Evolutionary conservation across 352 stramenopile species (phyloP).

Genomic region (Phytophthora quininea): DNA sequence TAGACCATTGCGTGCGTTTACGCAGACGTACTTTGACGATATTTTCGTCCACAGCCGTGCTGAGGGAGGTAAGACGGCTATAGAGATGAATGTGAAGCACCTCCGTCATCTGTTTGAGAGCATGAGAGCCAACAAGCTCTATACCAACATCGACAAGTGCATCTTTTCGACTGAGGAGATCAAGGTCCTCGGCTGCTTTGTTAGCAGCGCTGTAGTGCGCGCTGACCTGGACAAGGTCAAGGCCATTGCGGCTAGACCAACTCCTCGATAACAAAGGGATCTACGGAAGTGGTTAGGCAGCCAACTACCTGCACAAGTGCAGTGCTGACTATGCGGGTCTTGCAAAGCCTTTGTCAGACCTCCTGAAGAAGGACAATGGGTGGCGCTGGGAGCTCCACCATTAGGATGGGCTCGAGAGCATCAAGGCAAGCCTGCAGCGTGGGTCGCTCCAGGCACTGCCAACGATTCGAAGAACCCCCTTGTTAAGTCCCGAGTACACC

Average conservation of each 20-base stretch:
- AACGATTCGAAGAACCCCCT: neutral
- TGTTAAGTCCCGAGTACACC: neutral
- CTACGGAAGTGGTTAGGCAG: conserved; percentile 21
- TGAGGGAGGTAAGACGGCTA: neutral
- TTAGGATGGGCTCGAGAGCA: neutral
- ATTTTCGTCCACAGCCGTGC: conserved; percentile 26
- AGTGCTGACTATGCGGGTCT: conserved; percentile 11
- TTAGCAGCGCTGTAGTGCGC: neutral
- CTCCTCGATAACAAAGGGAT: neutral
- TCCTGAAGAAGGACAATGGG: conserved; percentile 29
- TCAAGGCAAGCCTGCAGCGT: neutral
- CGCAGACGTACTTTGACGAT: conserved; percentile 36
- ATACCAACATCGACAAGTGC: neutral
- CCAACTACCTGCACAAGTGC: conserved; percentile 33
- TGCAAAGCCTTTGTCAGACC: conserved; percentile 4
- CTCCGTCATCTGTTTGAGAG: conserved; percentile 3
- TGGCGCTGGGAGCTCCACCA: conserved; percentile 6
- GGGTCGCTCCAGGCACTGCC: neutral
- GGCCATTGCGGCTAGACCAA: conserved; percentile 10
- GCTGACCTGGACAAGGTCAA: neutral
- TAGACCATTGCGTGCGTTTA: conserved; percentile 9
- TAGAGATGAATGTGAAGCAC: neutral
- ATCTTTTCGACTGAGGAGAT: neutral
- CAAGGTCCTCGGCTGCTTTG: conserved; percentile 1
- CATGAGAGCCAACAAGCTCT: neutral